These are phyloP conservation scores for Pisolithus microcarpus DNA, from an alignment of 768 basidiomycete genomes.

Conservation along the genomic window DNA sequence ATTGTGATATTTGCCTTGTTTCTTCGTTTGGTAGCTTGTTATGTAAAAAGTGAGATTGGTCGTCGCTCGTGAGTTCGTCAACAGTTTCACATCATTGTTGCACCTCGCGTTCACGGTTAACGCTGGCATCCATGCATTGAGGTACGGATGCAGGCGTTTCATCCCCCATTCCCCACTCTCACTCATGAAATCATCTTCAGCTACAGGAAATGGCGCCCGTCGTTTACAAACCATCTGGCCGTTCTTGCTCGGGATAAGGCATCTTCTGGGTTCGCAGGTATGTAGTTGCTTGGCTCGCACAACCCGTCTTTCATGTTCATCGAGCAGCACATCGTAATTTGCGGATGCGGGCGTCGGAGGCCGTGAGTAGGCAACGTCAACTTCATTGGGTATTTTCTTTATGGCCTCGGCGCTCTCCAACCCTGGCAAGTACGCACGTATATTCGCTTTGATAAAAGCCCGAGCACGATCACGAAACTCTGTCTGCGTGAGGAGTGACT, in stretches of 20 bases:
- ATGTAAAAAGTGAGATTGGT: conserved; percentile 29
- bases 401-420: conserved; percentile 15
- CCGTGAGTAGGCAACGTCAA: conserved; percentile 24
- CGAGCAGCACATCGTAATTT: conserved; percentile 9
- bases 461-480: conserved; percentile 23
- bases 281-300: no score
- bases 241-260: no score
- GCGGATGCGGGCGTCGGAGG: conserved; percentile 31
- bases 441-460: conserved; percentile 23
- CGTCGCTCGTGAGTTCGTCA: conserved; percentile 30
- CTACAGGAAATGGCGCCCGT: no score
- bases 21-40: conserved; percentile 30
- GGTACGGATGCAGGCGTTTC: no score
- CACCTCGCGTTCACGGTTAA: conserved; percentile 11
- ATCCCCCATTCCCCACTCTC: no score
- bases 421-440: neutral
- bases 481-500: neutral
- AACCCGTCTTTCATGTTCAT: no score
- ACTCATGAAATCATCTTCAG: no score
- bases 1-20: conserved; percentile 23
- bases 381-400: conserved; percentile 13
- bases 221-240: no score
- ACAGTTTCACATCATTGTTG: conserved; percentile 38
- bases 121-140: no score
- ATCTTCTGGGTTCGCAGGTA: no score